phyloP scores from a whole-genome alignment of 2,329 filamentous ascomycete genomes.

The Hymenoscyphus albidus region DNA sequence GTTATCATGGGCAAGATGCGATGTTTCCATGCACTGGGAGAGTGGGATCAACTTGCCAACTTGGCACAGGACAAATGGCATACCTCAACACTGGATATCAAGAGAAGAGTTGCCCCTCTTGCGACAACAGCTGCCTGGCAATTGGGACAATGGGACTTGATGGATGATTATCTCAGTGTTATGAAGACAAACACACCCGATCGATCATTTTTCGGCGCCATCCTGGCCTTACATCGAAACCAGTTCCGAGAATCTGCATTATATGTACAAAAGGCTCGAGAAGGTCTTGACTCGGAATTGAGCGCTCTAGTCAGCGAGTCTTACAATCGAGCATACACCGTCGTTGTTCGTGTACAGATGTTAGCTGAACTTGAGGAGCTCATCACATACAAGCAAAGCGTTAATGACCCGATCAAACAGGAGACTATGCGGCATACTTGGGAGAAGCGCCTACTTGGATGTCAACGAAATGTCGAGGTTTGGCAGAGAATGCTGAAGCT shows the following conservation, averaged over 20 bases:
- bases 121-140: constrained; percentile 97
- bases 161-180: constrained; percentile 94
- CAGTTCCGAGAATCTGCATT: constrained; percentile 87
- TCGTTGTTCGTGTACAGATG: constrained; percentile 99
- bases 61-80: constrained; percentile 92
- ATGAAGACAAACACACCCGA: constrained; percentile 95
- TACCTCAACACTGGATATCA: constrained; percentile 80
- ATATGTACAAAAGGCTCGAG: constrained; percentile 87
- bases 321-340: constrained; percentile 94
- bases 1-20: constrained; percentile 99
- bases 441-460: constrained; percentile 92
- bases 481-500: constrained; percentile 99
- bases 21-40: constrained; percentile 91
- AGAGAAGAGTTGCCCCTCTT: constrained; percentile 85
- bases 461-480: constrained; percentile 94
- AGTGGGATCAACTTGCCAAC: constrained; percentile 90
- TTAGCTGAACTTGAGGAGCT: constrained; percentile 97
- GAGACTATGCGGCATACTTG: constrained; percentile 89
- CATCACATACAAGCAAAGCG: constrained; percentile 92
- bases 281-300: constrained; percentile 91
- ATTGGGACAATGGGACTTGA: constrained; percentile 92
- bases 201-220: constrained; percentile 95
- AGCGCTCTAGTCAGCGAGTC: constrained; percentile 97
- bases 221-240: constrained; percentile 89
- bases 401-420: constrained; percentile 75